Evolutionary conservation across 1,139 yeast species (phyloP), one percentile per base, ranked within the genome.

Genomic region (Candida mesenterica): DNA sequence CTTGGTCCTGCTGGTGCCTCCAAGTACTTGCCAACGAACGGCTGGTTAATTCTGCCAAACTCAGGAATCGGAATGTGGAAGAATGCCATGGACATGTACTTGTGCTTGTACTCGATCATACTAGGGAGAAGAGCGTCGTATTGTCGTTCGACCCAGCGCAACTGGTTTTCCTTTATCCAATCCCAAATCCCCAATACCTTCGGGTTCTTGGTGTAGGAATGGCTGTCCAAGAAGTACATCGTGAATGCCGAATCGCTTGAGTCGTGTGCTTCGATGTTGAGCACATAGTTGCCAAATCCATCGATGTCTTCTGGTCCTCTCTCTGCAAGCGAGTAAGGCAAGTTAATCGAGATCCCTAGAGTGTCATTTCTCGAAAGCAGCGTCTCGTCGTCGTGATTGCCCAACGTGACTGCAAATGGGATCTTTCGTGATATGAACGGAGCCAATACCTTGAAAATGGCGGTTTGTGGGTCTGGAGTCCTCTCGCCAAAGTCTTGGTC

Each of bases 1-100:
- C 61, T 65, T 4, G 97, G 94, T 0, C 95, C 90, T 1, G 94
- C 85, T 4, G 85, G 73, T 0, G 79, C 82, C 62, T 92, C 97
- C 34, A 75, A 74, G 34, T 61, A 62, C 17, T 62, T 60, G 0
- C 97, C 97, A 8, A 80, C 68, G 22, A 63, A 49, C 4, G 70
- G 68, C n/a, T 64, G 53, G 15, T 54, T 45, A 13, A 62, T 41
- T 36, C 81, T 72, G 37, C 77, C 64, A 55, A 77, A 89, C 57
- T 90, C 97, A 0, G 96, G 94, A 14, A 89, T 49, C 0, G 98
- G 98, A 27, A 92, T 89, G 55, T 92, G 97, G 70, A 89, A 83
- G 51, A 90, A 90, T 1, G 95, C 96, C 89, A 92, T 80, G 13
- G 89, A 73, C 45, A 86, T 50, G 37, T 75, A 84, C 22, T 59